Evolutionary conservation across 176 grass and related monocot genomes (phyloP).

Genomic region (Triticum turgidum): DNA sequence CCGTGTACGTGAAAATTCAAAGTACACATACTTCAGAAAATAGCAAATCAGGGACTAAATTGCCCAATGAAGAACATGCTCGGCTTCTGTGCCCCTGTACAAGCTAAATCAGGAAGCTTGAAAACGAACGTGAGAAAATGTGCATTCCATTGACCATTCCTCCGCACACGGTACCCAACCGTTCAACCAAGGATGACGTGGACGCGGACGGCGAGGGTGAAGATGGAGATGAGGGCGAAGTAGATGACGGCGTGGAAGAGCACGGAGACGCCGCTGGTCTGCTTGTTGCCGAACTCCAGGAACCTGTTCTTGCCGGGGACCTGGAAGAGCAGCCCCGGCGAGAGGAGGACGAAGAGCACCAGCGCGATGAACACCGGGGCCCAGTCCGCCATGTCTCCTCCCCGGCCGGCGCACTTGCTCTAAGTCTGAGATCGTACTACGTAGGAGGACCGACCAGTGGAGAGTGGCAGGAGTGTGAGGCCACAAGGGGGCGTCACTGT

Average conservation of each 20-base stretch:
- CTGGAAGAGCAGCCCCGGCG: constrained; percentile 83
- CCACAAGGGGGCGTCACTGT: neutral
- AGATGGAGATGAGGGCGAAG: constrained; percentile 79
- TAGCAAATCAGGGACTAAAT: too few species aligned
- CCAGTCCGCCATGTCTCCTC: constrained; percentile 64
- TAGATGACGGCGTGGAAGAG: constrained; percentile 82
- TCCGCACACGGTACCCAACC: too few species aligned
- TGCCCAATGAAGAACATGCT: too few species aligned
- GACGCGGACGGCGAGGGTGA: constrained; percentile 69
- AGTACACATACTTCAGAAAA: too few species aligned
- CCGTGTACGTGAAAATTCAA: neutral
- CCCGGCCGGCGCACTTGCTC: neutral
- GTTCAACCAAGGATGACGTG: constrained; percentile 58
- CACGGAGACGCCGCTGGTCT: constrained; percentile 79
- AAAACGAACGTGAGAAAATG: too few species aligned
- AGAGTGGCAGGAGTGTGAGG: neutral
- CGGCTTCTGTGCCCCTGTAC: too few species aligned
- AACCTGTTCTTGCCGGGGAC: constrained; percentile 60
- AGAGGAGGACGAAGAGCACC: constrained; percentile 86
- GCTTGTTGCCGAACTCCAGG: constrained; percentile 78
- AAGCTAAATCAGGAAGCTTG: too few species aligned
- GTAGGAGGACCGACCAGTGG: neutral
- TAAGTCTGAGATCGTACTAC: too few species aligned
- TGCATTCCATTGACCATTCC: too few species aligned
- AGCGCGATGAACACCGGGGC: constrained; percentile 71